Conservation (phyloP, 768 basidiomycete species). For the Butyriboletus loyo region DNA sequence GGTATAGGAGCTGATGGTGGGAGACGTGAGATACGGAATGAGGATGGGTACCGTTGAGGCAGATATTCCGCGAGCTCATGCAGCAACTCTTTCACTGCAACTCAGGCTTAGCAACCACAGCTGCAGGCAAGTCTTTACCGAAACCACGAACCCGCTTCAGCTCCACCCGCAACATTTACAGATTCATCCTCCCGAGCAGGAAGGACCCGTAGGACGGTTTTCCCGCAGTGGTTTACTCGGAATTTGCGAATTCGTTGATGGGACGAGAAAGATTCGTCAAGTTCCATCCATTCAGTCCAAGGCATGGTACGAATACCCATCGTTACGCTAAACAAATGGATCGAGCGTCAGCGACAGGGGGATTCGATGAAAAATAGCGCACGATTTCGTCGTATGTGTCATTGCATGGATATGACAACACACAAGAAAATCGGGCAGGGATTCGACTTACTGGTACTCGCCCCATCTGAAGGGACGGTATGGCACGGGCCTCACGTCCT, state of each 20-base stretch:
- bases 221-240: slow-evolving; percentile 51
- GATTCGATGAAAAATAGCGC: background rate
- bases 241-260: slow-evolving; percentile 59
- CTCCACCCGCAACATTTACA: slow-evolving; percentile 29
- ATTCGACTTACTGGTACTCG: slow-evolving; percentile 57
- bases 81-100: slow-evolving; percentile 59
- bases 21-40: slow-evolving; percentile 52
- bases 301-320: slow-evolving; percentile 73
- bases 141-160: slow-evolving; percentile 28
- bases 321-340: slow-evolving; percentile 46
- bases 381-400: background rate
- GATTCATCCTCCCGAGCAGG: slow-evolving; percentile 43
- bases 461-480: slow-evolving; percentile 72
- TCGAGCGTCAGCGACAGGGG: background rate
- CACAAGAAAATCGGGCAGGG: background rate
- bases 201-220: slow-evolving; percentile 48
- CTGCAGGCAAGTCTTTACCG: background rate
- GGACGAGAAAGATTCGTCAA: slow-evolving; percentile 55
- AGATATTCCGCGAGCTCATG: slow-evolving; percentile 72
- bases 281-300: slow-evolving; percentile 76
- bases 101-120: background rate
- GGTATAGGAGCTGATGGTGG: slow-evolving; percentile 10
- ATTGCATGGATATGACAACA: background rate
- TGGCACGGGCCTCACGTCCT: slow-evolving; percentile 53
- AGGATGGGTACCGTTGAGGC: slow-evolving; percentile 57